Base-by-base conservation (phyloP, 116 monocot genomes). In the Thalassia testudinum region DNA sequence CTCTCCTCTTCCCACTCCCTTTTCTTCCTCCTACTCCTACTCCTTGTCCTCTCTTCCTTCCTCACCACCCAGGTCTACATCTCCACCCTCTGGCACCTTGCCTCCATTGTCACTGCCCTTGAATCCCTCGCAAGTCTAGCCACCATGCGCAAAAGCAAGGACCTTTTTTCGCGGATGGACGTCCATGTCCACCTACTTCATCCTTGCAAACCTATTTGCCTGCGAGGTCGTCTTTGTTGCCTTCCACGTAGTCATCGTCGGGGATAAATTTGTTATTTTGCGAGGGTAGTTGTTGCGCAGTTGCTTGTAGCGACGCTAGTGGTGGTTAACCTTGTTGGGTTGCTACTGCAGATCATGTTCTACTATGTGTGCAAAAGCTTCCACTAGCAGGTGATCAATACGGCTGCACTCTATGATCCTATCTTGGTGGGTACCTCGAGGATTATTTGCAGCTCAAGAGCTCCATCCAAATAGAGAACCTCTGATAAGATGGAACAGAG, bases 321-420 rank as follows among this genome's bases (percentile, higher is more conserved):
- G 12, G 52, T n/a, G n/a, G n/a, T n/a, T n/a, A n/a, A n/a, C n/a
- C n/a, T n/a, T n/a, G n/a, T n/a, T n/a, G n/a, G n/a, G n/a, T n/a
- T n/a, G n/a, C n/a, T n/a, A n/a, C n/a, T n/a, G n/a, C n/a, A n/a
- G n/a, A n/a, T n/a, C n/a, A 59, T 66, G 50, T 52, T 66, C 50
- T 66, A 66, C 27, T 66, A 66, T 24, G 66, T 66, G 28, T 66
- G 66, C 51, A 66, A 66, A 59, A 66, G 59, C 27, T 66, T 42
- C 40, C 66, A 66, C 27, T 52, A 59, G 7, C 51, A 66, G 52
- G 7, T 42, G 7, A 66, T 66, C 40, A 59, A 66, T 42, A 66
- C 51, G 66, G 50, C 43, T 19, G 58, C 52, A 12, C 21, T 66
- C 21, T 51, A 21, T 21, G 66, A 66, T 21, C n/a, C n/a, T 59